Conservation (phyloP, 805 yeast species). For the Saturnispora ahearnii region DNA sequence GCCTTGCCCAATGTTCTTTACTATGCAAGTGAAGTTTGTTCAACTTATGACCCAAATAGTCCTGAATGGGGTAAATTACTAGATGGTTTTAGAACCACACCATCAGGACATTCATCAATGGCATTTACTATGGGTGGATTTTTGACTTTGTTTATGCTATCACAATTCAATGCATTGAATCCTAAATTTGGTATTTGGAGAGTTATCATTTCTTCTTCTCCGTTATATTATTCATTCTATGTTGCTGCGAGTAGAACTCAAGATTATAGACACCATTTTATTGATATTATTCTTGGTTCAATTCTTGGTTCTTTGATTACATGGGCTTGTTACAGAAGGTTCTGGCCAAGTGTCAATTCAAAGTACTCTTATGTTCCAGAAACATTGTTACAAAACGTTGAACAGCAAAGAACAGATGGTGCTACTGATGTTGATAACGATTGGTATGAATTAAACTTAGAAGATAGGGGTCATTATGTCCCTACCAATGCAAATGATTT, state of each 20-base stretch:
- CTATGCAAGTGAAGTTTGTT: constrained; percentile 57
- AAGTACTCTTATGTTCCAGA: constrained; percentile 33
- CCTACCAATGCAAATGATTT: constrained; percentile 5
- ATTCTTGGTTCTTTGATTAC: constrained; percentile 56
- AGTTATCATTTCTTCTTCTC: constrained; percentile 41
- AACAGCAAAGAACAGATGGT: background rate
- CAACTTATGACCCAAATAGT: constrained; percentile 34
- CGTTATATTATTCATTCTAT: constrained; percentile 57
- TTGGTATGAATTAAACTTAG: constrained; percentile 6
- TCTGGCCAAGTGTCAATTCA: constrained; percentile 36
- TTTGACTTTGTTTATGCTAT: constrained; percentile 54
- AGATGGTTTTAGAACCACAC: constrained; percentile 78
- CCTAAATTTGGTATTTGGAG: constrained; percentile 54
- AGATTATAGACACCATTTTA: constrained; percentile 89
- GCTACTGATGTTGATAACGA: constrained; percentile 7
- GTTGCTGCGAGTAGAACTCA: constrained; percentile 82
- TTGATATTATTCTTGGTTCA: constrained; percentile 73
- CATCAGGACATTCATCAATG: constrained; percentile 71
- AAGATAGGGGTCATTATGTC: constrained; percentile 2
- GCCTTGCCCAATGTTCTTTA: constrained; percentile 50
- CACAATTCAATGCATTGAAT: constrained; percentile 41
- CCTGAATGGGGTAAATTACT: constrained; percentile 27
- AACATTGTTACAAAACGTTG: background rate
- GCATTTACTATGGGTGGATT: constrained; percentile 63
- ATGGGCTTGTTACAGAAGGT: constrained; percentile 43